phyloP scores from a whole-genome alignment of 352 stramenopile species.

The Aphanomyces euteiches region DNA sequence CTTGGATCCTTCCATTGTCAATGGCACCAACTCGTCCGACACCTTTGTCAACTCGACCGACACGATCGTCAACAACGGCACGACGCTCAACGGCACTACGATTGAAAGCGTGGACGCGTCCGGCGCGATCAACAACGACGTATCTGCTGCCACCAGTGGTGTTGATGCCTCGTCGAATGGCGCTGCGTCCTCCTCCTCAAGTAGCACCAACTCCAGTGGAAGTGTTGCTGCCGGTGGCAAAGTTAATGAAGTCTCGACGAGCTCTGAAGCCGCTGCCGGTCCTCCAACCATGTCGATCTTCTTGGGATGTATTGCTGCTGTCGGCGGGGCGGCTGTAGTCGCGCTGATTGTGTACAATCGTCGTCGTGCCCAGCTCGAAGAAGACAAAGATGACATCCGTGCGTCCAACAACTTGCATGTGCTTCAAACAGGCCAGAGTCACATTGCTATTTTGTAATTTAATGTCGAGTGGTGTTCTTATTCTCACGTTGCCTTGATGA shows the following conservation, averaged over 20 bases:
- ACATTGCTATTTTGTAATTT: constrained; percentile 27
- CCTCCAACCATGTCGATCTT: constrained; percentile 12
- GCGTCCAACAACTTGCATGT: not conserved
- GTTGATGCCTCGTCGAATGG: too few relatives aligned
- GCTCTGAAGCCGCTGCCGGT: not conserved
- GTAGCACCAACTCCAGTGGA: too few relatives aligned
- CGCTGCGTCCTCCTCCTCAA: too few relatives aligned
- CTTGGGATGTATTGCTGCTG: constrained; percentile 2
- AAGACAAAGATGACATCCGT: constrained; percentile 14
- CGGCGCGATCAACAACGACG: too few relatives aligned
- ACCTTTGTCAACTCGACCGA: not conserved
- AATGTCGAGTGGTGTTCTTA: not conserved
- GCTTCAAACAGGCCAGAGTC: constrained; percentile 22
- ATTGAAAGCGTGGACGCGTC: too few relatives aligned
- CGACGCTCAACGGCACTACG: not conserved
- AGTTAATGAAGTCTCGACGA: not conserved
- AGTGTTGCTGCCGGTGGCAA: not conserved
- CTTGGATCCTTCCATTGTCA: too few relatives aligned
- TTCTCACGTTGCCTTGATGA: not conserved
- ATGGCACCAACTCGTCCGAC: not conserved
- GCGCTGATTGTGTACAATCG: constrained; percentile 28
- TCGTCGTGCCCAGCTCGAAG: constrained; percentile 15
- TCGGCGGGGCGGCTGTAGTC: constrained; percentile 11
- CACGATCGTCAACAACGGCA: constrained; percentile 5
- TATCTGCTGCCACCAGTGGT: too few relatives aligned